phyloP scores from a whole-genome alignment of 345 rosid species.

The Litchi chinensis region DNA sequence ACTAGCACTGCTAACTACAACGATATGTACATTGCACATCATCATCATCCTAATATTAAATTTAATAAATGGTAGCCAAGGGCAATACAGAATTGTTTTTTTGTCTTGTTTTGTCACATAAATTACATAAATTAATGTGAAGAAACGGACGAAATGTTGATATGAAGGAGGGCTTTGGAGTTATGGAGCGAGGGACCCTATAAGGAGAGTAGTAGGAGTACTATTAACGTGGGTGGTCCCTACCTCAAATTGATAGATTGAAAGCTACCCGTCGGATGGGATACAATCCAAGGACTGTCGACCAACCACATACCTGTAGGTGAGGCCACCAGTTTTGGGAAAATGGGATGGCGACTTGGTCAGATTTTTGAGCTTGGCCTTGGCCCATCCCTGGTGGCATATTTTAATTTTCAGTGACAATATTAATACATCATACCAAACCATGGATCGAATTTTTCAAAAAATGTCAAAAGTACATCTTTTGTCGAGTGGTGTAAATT shows the following conservation, averaged over 20 bases:
- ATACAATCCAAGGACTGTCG: conserved; percentile 38
- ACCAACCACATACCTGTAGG: conserved; percentile 23
- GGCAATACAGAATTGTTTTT: conserved; percentile 30
- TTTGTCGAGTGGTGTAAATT: no score
- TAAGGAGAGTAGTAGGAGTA: not conserved
- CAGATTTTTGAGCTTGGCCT: not conserved
- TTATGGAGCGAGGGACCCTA: conserved; percentile 1
- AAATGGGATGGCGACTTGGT: conserved; percentile 2
- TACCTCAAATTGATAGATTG: conserved; percentile 8
- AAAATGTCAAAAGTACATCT: no score
- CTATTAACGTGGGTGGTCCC: conserved; percentile 17
- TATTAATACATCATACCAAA: not conserved
- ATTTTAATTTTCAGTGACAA: not conserved
- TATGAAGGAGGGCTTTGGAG: not conserved
- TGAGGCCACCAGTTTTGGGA: conserved; percentile 21
- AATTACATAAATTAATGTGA: conserved; percentile 33
- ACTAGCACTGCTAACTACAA: not conserved
- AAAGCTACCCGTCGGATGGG: conserved; percentile 36
- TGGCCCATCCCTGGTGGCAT: not conserved
- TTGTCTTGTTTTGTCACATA: conserved; percentile 37
- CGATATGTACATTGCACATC: not conserved
- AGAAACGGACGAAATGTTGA: conserved; percentile 24
- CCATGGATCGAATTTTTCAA: not conserved
- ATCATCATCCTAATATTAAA: not conserved
- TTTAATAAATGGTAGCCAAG: not conserved